Conservation (phyloP, 441 rosid species). For the Adansonia gregorii region DNA sequence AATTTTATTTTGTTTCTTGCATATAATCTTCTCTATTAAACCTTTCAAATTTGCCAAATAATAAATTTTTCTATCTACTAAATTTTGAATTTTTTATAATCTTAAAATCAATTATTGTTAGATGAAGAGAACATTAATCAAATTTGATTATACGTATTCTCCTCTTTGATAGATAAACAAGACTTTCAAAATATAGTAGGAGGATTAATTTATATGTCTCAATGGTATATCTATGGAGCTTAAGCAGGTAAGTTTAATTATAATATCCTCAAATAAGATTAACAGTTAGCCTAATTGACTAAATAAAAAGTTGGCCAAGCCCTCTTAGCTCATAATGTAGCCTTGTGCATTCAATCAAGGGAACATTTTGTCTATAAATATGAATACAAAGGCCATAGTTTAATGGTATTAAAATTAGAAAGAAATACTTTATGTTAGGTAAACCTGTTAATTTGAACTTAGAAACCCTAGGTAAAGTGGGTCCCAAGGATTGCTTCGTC, state of each 20-base stretch:
- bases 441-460: conserved; percentile 45
- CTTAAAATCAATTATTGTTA: too few relatives aligned
- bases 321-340: conserved; percentile 34
- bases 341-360: conserved; percentile 63
- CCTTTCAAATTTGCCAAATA: too few relatives aligned
- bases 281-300: conserved; percentile 38
- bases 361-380: conserved; percentile 64
- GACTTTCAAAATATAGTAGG: background rate
- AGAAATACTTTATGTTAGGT: conserved; percentile 48
- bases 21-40: too few relatives aligned
- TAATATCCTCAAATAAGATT: conserved; percentile 24
- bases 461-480: conserved; percentile 37
- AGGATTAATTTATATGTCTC: background rate
- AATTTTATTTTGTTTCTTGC: too few relatives aligned
- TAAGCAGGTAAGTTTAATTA: background rate
- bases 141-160: background rate
- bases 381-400: conserved; percentile 40
- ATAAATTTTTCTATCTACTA: too few relatives aligned
- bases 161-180: background rate
- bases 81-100: too few relatives aligned
- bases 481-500: conserved; percentile 38
- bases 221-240: background rate
- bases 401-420: conserved; percentile 38
- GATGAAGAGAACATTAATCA: too few relatives aligned
- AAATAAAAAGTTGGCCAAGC: conserved; percentile 42